Percentiles rank a stretch among this genome's conserved stretches.
Conservation (phyloP, 768 basidiomycete species). For the Megacollybia marginata region DNA sequence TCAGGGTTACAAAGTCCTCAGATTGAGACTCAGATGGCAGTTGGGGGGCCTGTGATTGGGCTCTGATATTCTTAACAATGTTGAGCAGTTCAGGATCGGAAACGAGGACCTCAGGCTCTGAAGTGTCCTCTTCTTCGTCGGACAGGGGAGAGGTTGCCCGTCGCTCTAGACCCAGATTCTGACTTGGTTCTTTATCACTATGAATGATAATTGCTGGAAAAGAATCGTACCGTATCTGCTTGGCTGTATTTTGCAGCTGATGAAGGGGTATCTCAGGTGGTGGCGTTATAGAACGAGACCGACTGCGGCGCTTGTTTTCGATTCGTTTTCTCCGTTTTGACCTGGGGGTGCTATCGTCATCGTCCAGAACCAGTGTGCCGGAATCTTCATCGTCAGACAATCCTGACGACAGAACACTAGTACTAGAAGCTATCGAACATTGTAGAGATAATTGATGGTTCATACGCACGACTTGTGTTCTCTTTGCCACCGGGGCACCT, state of each 20-base stretch:
- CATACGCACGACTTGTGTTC: slow-evolving; percentile 27
- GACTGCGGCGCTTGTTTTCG: slow-evolving; percentile 45
- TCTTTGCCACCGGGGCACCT: slow-evolving; percentile 25
- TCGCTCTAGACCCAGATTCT: slow-evolving; percentile 33
- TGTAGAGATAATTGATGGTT: slow-evolving; percentile 20
- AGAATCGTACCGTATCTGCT: slow-evolving; percentile 51
- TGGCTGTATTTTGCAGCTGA: slow-evolving; percentile 48
- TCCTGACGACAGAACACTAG: slow-evolving; percentile 28
- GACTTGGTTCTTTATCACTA: slow-evolving; percentile 23
- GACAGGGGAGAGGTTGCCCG: slow-evolving; percentile 43
- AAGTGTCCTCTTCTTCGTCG: slow-evolving; percentile 36
- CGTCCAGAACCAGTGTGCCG: slow-evolving; percentile 29
- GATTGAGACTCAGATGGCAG: slow-evolving; percentile 2
- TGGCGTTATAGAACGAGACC: slow-evolving; percentile 70
- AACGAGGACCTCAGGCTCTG: slow-evolving; percentile 27
- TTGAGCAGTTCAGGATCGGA: slow-evolving; percentile 57
- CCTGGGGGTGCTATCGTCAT: slow-evolving; percentile 25
- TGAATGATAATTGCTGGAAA: neutral
- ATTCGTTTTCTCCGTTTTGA: slow-evolving; percentile 26
- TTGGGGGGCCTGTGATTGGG: slow-evolving; percentile 12
- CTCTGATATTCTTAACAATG: slow-evolving; percentile 33
- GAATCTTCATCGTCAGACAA: slow-evolving; percentile 32
- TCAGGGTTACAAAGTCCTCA: slow-evolving; percentile 36
- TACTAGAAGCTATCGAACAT: slow-evolving; percentile 1
- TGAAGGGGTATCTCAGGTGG: slow-evolving; percentile 55